These are phyloP conservation scores for Kentomonas sorsogonicus DNA, from an alignment of 208 protist genomes.

Conservation along the genomic window DNA sequence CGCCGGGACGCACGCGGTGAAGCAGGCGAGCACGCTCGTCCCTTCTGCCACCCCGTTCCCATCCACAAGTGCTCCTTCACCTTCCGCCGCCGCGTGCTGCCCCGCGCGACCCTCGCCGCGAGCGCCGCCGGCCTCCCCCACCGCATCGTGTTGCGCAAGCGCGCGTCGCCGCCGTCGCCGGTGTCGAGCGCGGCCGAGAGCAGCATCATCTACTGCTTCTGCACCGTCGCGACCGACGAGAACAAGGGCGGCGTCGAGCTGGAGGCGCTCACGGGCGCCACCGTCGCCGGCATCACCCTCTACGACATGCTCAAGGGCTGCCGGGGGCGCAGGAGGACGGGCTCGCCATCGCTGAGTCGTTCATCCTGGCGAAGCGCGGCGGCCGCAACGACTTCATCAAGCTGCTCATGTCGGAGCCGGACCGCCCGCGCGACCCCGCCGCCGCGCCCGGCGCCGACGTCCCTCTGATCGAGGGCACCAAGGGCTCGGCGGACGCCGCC, in stretches of 20 bases:
- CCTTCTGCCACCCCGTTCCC: conserved; percentile 92
- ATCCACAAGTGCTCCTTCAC: conserved; percentile 89
- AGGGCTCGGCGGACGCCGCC: background rate
- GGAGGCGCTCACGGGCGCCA: conserved; percentile 93
- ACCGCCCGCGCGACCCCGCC: conserved; percentile 9
- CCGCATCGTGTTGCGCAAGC: conserved; percentile 67
- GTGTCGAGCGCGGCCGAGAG: conserved; percentile 34
- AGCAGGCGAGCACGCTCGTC: conserved; percentile 88
- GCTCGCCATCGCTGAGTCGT: conserved; percentile 67
- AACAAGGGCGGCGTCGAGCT: conserved; percentile 93
- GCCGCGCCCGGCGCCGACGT: background rate
- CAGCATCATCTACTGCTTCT: conserved; percentile 85
- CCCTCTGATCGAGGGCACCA: background rate
- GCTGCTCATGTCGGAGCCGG: conserved; percentile 76
- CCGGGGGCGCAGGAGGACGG: conserved; percentile 81
- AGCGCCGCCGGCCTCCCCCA: conserved; percentile 73
- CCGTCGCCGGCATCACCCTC: conserved; percentile 80
- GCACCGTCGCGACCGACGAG: conserved; percentile 79
- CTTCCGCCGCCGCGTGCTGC: conserved; percentile 63
- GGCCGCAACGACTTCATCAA: conserved; percentile 79
- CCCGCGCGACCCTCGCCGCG: conserved; percentile 19
- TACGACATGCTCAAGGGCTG: conserved; percentile 84
- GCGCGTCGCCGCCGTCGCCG: conserved; percentile 28
- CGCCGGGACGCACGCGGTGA: conserved; percentile 92
- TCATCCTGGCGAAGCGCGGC: conserved; percentile 76